Evolutionary conservation across 805 yeast genomes (phyloP), one percentile per base, ranked within the genome.

Genomic region (Starmerella bacillaris): DNA sequence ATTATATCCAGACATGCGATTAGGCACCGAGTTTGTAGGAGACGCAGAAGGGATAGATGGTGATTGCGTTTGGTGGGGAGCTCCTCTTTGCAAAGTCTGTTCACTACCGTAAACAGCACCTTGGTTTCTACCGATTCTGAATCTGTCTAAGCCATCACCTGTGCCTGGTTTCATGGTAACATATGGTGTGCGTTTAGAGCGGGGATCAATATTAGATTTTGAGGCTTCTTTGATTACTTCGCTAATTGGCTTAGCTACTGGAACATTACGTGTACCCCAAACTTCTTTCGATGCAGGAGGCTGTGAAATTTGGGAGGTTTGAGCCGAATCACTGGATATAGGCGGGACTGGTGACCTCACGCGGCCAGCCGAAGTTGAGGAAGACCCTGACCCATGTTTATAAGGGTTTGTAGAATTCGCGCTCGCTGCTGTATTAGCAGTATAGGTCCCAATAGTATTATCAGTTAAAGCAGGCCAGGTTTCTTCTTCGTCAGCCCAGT

Each of bases 401-500:
- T n/a, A n/a, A n/a, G n/a, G n/a, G n/a, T n/a, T n/a, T n/a, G n/a
- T n/a, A n/a, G n/a, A n/a, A 22, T 9, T n/a, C n/a, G 26, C 26
- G n/a, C 30, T 30, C 5, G 28, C 18, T 1, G 37, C 34, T 4
- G 39, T 24, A 14, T 11, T 21, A 17, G 34, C 21, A 11, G 27
- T 21, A 11, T 22, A 31, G 9, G 30, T 21, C 22, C 22, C 37
- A 4, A 21, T 9, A 5, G 27, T 12, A 29, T 33, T 21, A 6
- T 31, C 31, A 15, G 34, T 5, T 16, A 21, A 16, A 11, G 18
- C 29, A 11, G 29, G 6, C 27, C 50, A 55, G 34, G 48, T 57
- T 32, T 57, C 63, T 32, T 57, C 63, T 30, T 56, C 61, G 34
- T 55, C 60, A 26, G 51, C 61, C 63, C 63, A 58, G 43, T 50